phyloP scores from a whole-genome alignment of 768 basidiomycete species.

The Kwoniella bestiolae region DNA sequence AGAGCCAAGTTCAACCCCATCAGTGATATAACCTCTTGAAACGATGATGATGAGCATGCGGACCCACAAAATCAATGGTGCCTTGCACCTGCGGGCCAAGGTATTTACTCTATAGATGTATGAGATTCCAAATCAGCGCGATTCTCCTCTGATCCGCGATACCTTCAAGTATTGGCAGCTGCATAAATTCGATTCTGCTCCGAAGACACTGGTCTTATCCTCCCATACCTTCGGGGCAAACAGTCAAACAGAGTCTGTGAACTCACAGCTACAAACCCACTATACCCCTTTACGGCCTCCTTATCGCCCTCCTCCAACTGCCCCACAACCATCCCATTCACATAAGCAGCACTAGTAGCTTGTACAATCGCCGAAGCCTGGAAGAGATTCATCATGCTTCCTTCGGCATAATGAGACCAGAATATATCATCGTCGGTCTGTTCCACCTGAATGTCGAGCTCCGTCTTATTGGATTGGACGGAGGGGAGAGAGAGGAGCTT shows the following conservation, averaged over 20 bases:
- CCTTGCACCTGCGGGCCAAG: conserved; percentile 22
- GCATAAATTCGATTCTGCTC: too few species aligned
- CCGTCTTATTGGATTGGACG: not conserved
- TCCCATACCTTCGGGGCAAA: not conserved
- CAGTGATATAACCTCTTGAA: not conserved
- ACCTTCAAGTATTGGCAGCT: too few species aligned
- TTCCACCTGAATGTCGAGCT: conserved; percentile 20
- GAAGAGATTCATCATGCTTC: conserved; percentile 45
- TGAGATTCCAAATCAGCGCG: not conserved
- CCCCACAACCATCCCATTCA: conserved; percentile 3
- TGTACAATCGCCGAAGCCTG: conserved; percentile 36
- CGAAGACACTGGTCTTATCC: too few species aligned
- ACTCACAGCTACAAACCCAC: conserved; percentile 17
- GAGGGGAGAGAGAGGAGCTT: conserved; percentile 28
- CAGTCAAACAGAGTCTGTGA: too few species aligned
- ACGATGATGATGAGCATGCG: not conserved
- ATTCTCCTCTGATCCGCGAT: too few species aligned
- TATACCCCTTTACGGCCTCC: conserved; percentile 15
- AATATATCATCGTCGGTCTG: conserved; percentile 33
- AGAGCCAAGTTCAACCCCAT: not conserved
- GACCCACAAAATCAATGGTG: conserved; percentile 21
- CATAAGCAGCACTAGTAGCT: conserved; percentile 14
- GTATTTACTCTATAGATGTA: conserved; percentile 15
- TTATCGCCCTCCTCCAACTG: conserved; percentile 20
- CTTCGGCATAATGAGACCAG: conserved; percentile 52